Conservation (phyloP, 805 yeast species). For the Candida ortonii region DNA sequence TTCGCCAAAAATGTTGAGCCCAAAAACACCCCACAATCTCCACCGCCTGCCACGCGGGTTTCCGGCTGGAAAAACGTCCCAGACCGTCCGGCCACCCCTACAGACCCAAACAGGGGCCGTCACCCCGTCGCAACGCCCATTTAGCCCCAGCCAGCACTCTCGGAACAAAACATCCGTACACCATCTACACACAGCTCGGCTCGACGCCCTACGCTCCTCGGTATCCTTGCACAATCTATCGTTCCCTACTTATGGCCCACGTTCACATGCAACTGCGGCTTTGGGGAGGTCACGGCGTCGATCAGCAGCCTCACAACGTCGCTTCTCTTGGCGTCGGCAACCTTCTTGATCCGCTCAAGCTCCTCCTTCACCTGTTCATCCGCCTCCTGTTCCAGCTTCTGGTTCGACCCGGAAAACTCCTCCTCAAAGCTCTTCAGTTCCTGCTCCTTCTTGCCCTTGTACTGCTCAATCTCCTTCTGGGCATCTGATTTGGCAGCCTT, state of each 20-base stretch:
- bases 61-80: no score
- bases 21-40: no score
- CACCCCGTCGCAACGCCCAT: no score
- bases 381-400: constrained; percentile 75
- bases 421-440: constrained; percentile 74
- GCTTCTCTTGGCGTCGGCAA: constrained; percentile 58
- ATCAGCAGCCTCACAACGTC: constrained; percentile 73
- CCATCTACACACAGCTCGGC: no score
- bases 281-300: constrained; percentile 75
- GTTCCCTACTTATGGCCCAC: constrained; percentile 9
- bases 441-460: constrained; percentile 77
- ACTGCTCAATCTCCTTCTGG: constrained; percentile 78
- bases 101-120: no score
- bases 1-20: no score
- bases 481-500: constrained; percentile 96
- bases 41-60: no score
- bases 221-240: no score
- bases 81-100: no score
- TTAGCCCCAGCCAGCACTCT: no score
- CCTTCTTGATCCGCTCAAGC: constrained; percentile 60
- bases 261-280: constrained; percentile 80
- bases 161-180: no score
- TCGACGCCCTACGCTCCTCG: no score
- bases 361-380: constrained; percentile 70
- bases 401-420: constrained; percentile 73